These are phyloP conservation scores for Diplodia corticola DNA, from an alignment of 2,329 filamentous ascomycete species.

Conservation along the genomic window DNA sequence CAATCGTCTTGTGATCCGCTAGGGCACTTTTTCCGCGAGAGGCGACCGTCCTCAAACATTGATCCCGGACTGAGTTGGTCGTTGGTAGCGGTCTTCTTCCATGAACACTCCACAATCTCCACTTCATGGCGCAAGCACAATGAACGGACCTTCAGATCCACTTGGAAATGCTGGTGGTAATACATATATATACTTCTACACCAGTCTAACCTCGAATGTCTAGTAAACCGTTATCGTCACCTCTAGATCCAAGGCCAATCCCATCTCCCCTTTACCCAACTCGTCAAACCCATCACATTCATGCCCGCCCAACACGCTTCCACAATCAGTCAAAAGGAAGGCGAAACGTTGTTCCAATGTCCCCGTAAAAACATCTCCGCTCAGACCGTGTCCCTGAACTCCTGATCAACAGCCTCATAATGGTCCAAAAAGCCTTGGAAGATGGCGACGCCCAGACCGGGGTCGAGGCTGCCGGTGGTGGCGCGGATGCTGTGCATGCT, in stretches of 20 bases:
- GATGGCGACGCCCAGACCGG: slow-evolving; percentile 81
- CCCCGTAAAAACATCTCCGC: not conserved
- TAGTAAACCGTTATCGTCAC: not conserved
- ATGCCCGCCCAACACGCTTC: not conserved
- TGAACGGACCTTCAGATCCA: not conserved
- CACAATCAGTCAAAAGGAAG: not conserved
- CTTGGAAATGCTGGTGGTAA: not conserved
- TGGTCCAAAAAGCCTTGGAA: slow-evolving; percentile 88
- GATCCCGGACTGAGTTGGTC: too few relatives aligned
- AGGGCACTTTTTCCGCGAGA: too few relatives aligned
- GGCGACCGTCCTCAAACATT: too few relatives aligned
- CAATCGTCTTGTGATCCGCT: too few relatives aligned
- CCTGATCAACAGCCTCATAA: slow-evolving; percentile 80
- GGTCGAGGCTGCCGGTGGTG: slow-evolving; percentile 81
- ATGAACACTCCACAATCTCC: not conserved
- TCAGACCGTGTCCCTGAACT: slow-evolving; percentile 56
- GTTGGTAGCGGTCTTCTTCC: not conserved
- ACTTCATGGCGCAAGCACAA: not conserved
- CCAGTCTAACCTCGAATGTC: not conserved
- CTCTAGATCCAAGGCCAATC: not conserved
- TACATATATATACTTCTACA: slow-evolving; percentile 8
- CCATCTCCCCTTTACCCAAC: not conserved
- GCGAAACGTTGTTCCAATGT: not conserved
- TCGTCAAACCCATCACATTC: not conserved
- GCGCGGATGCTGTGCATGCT: slow-evolving; percentile 94